Evolutionary conservation across 768 basidiomycete genomes (phyloP).

Genomic region (Chalciporus sphaerocephalus): DNA sequence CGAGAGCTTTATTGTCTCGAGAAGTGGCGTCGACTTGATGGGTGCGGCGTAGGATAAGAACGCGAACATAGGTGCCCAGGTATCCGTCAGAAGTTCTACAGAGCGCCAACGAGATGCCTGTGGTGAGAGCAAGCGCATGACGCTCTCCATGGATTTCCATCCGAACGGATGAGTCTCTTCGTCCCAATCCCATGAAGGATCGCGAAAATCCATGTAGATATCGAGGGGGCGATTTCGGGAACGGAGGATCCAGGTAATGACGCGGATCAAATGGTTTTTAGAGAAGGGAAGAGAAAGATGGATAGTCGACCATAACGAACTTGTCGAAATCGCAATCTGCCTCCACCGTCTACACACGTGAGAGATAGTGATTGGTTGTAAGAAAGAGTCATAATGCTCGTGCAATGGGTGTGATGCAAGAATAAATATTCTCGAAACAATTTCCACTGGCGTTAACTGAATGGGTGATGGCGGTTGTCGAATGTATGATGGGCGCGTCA

Average conservation of each 20-base stretch:
- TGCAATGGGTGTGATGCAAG: constrained; percentile 26
- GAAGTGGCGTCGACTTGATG: constrained; percentile 32
- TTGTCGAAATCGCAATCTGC: constrained; percentile 40
- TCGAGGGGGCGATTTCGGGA: constrained; percentile 46
- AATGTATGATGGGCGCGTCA: not conserved
- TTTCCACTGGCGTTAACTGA: constrained; percentile 32
- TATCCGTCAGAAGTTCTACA: constrained; percentile 53
- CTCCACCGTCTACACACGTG: constrained; percentile 53
- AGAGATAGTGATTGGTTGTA: constrained; percentile 35
- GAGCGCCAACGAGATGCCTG: constrained; percentile 45
- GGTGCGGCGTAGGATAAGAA: constrained; percentile 42
- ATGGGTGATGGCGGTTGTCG: not conserved
- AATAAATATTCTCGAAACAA: constrained; percentile 35
- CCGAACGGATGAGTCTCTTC: constrained; percentile 41
- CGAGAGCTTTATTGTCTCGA: constrained; percentile 42
- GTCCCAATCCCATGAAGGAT: constrained; percentile 54
- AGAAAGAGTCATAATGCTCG: constrained; percentile 24
- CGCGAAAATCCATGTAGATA: constrained; percentile 55
- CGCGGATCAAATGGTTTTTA: constrained; percentile 35
- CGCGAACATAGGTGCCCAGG: constrained; percentile 54
- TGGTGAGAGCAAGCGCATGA: constrained; percentile 43
- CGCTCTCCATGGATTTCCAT: constrained; percentile 40
- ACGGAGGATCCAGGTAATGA: constrained; percentile 39
- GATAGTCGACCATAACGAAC: constrained; percentile 50
- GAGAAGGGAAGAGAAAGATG: constrained; percentile 42